Evolutionary conservation across 2,329 filamentous ascomycete species (phyloP), one percentile per base, ranked within the genome.

Genomic region (Arthrobotrys iridis): DNA sequence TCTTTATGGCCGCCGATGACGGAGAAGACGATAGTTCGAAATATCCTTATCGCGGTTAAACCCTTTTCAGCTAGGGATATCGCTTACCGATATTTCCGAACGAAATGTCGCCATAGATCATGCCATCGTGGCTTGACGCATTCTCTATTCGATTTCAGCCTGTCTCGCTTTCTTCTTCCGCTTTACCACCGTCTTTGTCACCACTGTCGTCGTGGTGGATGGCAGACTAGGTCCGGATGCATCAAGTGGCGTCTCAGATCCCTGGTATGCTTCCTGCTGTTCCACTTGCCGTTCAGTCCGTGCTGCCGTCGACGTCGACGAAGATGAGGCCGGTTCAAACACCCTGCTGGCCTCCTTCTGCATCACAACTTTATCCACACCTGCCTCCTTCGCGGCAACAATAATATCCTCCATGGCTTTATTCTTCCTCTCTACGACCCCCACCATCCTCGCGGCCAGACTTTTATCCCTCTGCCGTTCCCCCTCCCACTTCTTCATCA

Each of bases 101-200:
- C 11, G 15, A 11, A 13, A 6, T 2, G 35, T 26, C 20, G 22
- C n/a, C 5, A 43, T 59, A 59, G 30, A 33, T 43, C 35, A 59
- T 43, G 20, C 35, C 22, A 28, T 30, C 3, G 18, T 37, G 55
- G 55, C 3, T 33, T 75, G n/a, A n/a, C n/a, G n/a, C n/a, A n/a
- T n/a, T n/a, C n/a, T n/a, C n/a, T 24, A 75, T 24, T 75, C 70
- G 28, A 75, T 75, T 28, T 75, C 70, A 20, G 70, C 70, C 26
- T 75, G 70, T 15, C 70, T 64, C 33, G 70, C 62, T 43, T 75
- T 75, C 45, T 75, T 75, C 63, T 68, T 75, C 48, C 70, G 52
- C 55, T 63, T 75, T 10, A 75, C 70, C 13, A 75, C 35, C 8
- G 63, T 58, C 57, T 63, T 75, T 10, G 60, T 28, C 7, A 45